Evolutionary conservation across 495 filamentous ascomycete species (phyloP).

Genomic region (Geopyxis carbonaria): DNA sequence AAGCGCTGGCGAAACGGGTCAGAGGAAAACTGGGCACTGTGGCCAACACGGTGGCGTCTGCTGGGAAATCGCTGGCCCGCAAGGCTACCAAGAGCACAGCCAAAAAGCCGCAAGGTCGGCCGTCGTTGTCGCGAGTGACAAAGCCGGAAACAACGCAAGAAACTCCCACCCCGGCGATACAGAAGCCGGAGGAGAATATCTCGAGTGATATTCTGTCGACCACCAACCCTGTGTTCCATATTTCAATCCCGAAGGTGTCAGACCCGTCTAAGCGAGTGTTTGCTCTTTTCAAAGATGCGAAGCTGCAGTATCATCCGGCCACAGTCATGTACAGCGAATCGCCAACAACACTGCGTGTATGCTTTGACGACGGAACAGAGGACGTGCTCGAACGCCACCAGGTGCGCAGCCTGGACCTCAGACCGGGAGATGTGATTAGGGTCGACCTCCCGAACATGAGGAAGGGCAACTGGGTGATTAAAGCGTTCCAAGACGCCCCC

Average conservation of each 20-base stretch:
- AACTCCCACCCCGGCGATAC: too few relatives aligned
- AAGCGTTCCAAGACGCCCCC: conserved; percentile 4
- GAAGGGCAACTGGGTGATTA: conserved; percentile 12
- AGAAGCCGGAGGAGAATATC: too few relatives aligned
- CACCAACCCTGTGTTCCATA: conserved; percentile 10
- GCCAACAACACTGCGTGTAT: conserved; percentile 8
- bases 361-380: conserved; percentile 22
- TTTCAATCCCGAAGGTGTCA: conserved; percentile 3
- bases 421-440: conserved; percentile 15
- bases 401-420: conserved; percentile 19
- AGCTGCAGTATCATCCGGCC: conserved; percentile 19
- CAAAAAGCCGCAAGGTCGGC: too few relatives aligned
- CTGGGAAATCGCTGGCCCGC: too few relatives aligned
- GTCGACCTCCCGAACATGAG: conserved; percentile 19
- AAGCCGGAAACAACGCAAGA: too few relatives aligned
- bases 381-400: conserved; percentile 7
- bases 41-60: too few relatives aligned
- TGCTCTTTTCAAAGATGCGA: conserved; percentile 21
- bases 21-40: too few relatives aligned
- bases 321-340: conserved; percentile 10
- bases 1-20: too few relatives aligned
- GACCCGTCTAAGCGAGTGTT: conserved; percentile 11
- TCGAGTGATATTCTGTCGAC: conserved; percentile 9
- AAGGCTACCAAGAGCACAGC: too few relatives aligned
- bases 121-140: too few relatives aligned